These are phyloP conservation scores for Cucurbita maxima DNA, from an alignment of 306 rosid genomes.

Conservation along the genomic window DNA sequence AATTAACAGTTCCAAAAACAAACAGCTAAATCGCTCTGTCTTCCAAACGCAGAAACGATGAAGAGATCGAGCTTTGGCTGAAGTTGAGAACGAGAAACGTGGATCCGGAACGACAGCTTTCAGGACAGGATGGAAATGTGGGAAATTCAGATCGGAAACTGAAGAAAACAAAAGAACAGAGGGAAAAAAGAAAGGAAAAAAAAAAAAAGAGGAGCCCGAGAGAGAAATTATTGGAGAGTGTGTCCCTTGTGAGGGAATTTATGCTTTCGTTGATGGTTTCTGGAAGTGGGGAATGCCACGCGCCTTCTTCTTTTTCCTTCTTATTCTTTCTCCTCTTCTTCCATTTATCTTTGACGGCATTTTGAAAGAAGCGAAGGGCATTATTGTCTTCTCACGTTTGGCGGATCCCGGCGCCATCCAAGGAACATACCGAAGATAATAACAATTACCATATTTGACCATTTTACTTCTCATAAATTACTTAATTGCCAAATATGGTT, in stretches of 20 bases:
- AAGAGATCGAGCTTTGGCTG: not conserved
- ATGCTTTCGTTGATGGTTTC: not conserved
- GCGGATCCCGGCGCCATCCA: conserved; percentile 5
- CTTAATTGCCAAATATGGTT: not conserved
- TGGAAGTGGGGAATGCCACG: not conserved
- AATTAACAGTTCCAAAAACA: not conserved
- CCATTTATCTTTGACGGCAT: not conserved
- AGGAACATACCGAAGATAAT: not conserved
- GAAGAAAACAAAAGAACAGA: not conserved
- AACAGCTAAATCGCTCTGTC: not conserved
- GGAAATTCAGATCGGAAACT: conserved; percentile 2
- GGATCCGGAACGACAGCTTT: not conserved
- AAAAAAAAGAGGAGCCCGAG: not conserved
- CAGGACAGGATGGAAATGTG: not conserved
- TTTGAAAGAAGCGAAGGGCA: not conserved
- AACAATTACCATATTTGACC: too few relatives aligned
- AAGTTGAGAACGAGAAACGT: not conserved
- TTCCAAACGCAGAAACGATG: not conserved
- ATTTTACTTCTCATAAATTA: too few relatives aligned
- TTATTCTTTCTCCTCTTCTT: not conserved
- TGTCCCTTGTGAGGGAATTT: not conserved
- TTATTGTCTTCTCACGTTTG: not conserved
- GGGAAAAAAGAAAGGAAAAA: not conserved
- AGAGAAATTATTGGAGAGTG: not conserved
- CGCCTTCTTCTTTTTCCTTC: not conserved